Evolutionary conservation across 306 rosid genomes (phyloP), one percentile per base, ranked within the genome.

Genomic region (Vachellia collinsii): DNA sequence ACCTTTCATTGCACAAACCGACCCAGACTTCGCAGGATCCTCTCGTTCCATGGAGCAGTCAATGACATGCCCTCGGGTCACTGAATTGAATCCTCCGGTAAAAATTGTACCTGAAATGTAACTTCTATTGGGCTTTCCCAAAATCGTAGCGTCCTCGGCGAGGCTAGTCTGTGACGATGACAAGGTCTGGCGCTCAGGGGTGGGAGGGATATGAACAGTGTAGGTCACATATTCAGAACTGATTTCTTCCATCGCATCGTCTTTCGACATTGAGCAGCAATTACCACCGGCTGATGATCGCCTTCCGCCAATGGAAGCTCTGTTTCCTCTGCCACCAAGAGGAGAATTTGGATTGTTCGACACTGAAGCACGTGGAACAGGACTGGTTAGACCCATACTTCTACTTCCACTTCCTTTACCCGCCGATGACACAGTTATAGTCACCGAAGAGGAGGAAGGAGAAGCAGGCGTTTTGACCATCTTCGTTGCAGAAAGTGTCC

Each of bases 131-230:
- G 81, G 66, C 70, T 82, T 84, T 11, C 82, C 81, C 8, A 63
- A n/a, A 50, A 63, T 85, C 13, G 63, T 74, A 19, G 22, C n/a
- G 1, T 87, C 91, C 56, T 83, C 97, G 0, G 77, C 36, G 29
- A 88, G 81, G 74, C 92, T 90, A 2, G 87, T 86, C 69, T 87
- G 90, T 5, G 96, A 91, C 41, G 80, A 59, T 14, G 94, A 85
- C 59, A 89, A 77, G 1, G 93, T 77, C 46, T 74, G 89, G 14
- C 92, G 97, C 39, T 93, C 97, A 0, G 97, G 97, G 17, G 97
- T 93, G 25, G 97, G 93, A 48, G 97, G 97, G 34, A 93, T 93
- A 39, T 91, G 97, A 73, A 93, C 97, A 10, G 97, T 91, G 79
- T 93, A 93, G 1, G 82, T n/a, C 4, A 91, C 93, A 41, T 68